Evolutionary conservation across 495 filamentous ascomycete genomes (phyloP).

Genomic region (Ascobolus immersus): DNA sequence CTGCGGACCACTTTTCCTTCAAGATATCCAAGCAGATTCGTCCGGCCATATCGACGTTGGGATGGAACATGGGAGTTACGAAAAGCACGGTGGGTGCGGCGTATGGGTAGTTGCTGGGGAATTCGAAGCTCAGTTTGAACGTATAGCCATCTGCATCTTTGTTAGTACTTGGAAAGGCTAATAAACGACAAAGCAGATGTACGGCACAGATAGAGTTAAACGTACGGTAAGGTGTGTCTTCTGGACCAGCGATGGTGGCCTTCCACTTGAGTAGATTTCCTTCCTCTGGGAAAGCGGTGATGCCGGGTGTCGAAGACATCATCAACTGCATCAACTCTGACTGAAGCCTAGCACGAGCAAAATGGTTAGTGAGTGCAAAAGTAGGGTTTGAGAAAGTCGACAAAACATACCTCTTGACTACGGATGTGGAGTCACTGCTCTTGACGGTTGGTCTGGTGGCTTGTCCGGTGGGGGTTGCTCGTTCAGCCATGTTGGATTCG

Average conservation of each 20-base stretch:
- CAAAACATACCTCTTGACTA: slow-evolving; percentile 4
- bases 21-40: slow-evolving; percentile 90
- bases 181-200: not conserved
- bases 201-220: not conserved
- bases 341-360: slow-evolving; percentile 40
- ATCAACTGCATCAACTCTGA: slow-evolving; percentile 95
- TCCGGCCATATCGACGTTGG: slow-evolving; percentile 79
- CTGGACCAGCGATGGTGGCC: slow-evolving; percentile 76
- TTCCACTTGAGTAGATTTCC: slow-evolving; percentile 80
- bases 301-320: slow-evolving; percentile 74
- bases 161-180: not conserved
- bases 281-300: slow-evolving; percentile 85
- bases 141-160: slow-evolving; percentile 29
- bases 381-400: not conserved
- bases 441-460: not conserved
- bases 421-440: not conserved
- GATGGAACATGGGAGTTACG: slow-evolving; percentile 82
- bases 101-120: slow-evolving; percentile 83
- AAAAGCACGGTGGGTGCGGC: slow-evolving; percentile 77
- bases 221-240: slow-evolving; percentile 62
- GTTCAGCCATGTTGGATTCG: not conserved
- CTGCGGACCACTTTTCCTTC: slow-evolving; percentile 89
- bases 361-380: not conserved
- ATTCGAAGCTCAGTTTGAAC: slow-evolving; percentile 82
- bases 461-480: no score